Conservation (phyloP, 2,329 filamentous ascomycete species). For the Xylariaceae sp. region DNA sequence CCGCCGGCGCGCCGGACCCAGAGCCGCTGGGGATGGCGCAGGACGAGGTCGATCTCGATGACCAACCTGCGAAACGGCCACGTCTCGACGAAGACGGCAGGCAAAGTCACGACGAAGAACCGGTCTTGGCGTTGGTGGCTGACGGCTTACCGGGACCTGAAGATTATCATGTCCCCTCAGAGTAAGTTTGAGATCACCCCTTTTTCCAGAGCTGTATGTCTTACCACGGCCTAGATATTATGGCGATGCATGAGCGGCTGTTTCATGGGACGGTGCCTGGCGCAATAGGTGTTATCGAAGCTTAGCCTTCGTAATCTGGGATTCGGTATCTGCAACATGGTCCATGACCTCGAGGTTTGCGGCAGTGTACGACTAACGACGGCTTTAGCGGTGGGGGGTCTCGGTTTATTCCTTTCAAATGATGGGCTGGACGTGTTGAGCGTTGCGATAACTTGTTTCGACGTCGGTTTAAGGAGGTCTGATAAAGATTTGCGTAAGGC, state of each 20-base stretch:
- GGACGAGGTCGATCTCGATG: constrained; percentile 16
- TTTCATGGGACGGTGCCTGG: too few relatives aligned
- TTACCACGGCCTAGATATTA: constrained; percentile 18
- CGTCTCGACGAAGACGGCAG: constrained; percentile 17
- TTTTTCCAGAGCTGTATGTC: background rate
- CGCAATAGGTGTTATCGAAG: too few relatives aligned
- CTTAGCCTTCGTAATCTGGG: too few relatives aligned
- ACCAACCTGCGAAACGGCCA: constrained; percentile 24
- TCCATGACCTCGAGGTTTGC: too few relatives aligned
- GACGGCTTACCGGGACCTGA: constrained; percentile 16
- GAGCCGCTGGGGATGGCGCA: constrained; percentile 13
- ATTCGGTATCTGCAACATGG: too few relatives aligned
- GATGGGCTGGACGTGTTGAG: too few relatives aligned
- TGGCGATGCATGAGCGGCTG: constrained; percentile 23
- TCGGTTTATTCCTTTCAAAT: too few relatives aligned
- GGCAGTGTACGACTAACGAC: too few relatives aligned
- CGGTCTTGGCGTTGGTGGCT: constrained; percentile 21
- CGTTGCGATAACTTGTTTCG: too few relatives aligned
- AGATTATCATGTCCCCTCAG: constrained; percentile 18
- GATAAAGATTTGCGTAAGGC: too few relatives aligned
- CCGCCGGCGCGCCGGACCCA: constrained; percentile 10
- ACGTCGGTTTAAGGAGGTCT: too few relatives aligned
- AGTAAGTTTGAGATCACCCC: constrained; percentile 14
- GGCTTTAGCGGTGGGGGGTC: too few relatives aligned
- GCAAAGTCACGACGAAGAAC: constrained; percentile 13